Conservation (phyloP, 768 basidiomycete species). For the Nidularia pulvinata region DNA sequence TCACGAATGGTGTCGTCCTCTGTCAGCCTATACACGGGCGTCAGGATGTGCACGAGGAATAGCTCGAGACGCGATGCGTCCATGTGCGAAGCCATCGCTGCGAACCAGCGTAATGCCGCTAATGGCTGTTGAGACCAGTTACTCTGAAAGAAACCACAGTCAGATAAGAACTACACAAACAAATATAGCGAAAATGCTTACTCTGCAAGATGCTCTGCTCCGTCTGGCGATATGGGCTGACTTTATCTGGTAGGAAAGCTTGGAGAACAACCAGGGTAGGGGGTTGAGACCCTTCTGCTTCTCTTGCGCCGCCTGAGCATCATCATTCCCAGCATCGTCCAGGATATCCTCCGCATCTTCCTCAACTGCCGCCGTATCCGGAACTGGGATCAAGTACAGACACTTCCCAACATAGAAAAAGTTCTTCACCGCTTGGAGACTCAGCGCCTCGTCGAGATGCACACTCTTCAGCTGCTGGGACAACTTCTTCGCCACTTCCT, state of each 20-base stretch:
- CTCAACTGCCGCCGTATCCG: slow-evolving; percentile 22
- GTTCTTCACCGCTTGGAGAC: slow-evolving; percentile 90
- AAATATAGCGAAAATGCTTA: slow-evolving; percentile 23
- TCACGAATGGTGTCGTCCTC: slow-evolving; percentile 89
- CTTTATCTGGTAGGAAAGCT: slow-evolving; percentile 84
- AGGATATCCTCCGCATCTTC: slow-evolving; percentile 24
- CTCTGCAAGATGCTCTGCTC: slow-evolving; percentile 45
- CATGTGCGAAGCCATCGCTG: slow-evolving; percentile 83
- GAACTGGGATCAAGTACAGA: slow-evolving; percentile 49
- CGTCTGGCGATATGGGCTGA: slow-evolving; percentile 74
- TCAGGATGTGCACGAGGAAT: slow-evolving; percentile 83
- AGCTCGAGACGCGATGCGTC: slow-evolving; percentile 52
- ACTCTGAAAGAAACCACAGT: slow-evolving; percentile 47
- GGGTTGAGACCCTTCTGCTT: slow-evolving; percentile 42
- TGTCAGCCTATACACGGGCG: slow-evolving; percentile 82
- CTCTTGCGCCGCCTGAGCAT: slow-evolving; percentile 13
- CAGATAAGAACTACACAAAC: not conserved
- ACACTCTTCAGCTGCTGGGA: slow-evolving; percentile 82
- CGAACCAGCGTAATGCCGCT: slow-evolving; percentile 89
- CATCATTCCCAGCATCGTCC: slow-evolving; percentile 18
- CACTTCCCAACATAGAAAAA: slow-evolving; percentile 91
- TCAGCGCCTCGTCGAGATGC: slow-evolving; percentile 69
- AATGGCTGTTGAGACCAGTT: slow-evolving; percentile 86
- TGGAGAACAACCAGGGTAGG: slow-evolving; percentile 93
- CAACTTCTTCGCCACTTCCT: slow-evolving; percentile 71